Base-by-base conservation (phyloP, 257 asterid genomes). In the Rauvolfia tetraphylla region DNA sequence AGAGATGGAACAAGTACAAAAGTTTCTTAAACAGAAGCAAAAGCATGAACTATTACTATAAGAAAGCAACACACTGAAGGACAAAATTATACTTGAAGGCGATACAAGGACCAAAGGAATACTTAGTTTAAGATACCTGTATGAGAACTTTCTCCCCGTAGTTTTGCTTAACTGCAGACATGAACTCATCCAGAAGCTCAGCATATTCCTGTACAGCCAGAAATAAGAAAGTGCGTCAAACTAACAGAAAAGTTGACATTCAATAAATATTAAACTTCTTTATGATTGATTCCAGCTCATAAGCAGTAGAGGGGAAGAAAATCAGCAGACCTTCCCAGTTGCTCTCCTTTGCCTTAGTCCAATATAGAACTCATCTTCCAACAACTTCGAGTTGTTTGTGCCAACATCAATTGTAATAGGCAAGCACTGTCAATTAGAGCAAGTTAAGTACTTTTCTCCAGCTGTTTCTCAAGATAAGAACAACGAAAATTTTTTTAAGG, bases 391-490 rank as follows among this genome's bases (percentile, higher is more conserved):
- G 71, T 93, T 93, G 84, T 93, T 93, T 61, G 98, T 91, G 74
- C 98, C 98, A 54, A 93, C 98, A 73, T 93, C 98, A 58, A 91
- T 87, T 62, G 97, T 93, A 73, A 93, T 82, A 79, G 98, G 98
- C 79, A 93, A 85, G 78, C 98, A 93, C 96, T 93, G 89, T 76
- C 56, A 73, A 62, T 79, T 1, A 68, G 67, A 82, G 15, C 41
- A 22, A 48, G 73, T 68, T n/a, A 67, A 34, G n/a, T 29, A 23
- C 44, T n/a, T 38, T 48, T 74, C 13, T 15, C 44, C 36, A n/a
- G 62, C 58, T 25, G 8, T 25, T 59, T 51, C 8, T 54, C 27
- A 74, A 17, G 61, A 34, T 25, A 23, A 36, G 18, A 31, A 75
- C 14, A 63, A 34, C 46, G 46, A 20, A 67, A 38, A n/a, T n/a